Conservation (phyloP, 2,329 filamentous ascomycete genomes). For the Fusarium napiforme region DNA sequence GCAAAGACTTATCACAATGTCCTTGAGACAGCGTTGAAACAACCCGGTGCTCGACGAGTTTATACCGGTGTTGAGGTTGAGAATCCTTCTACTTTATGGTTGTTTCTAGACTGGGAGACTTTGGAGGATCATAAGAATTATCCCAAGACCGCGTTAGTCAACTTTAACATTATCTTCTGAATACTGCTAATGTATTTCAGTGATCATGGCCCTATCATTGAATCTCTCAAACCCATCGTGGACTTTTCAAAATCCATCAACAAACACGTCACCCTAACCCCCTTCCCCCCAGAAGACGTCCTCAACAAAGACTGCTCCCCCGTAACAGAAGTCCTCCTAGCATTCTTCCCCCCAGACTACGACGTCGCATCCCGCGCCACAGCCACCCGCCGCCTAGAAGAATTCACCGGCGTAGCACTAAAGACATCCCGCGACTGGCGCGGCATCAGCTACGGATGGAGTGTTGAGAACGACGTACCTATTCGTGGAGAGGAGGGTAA, state of each 20-base stretch:
- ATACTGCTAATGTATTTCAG: not conserved
- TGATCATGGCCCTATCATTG: constrained; percentile 22
- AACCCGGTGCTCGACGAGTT: constrained; percentile 38
- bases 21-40: constrained; percentile 33
- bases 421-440: constrained; percentile 37
- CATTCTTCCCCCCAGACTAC: constrained; percentile 39
- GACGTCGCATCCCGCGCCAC: constrained; percentile 30
- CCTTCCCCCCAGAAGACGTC: constrained; percentile 37
- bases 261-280: constrained; percentile 39
- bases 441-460: constrained; percentile 47
- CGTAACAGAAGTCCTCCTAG: constrained; percentile 35
- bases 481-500: constrained; percentile 44
- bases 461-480: constrained; percentile 47
- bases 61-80: constrained; percentile 43
- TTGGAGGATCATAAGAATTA: constrained; percentile 35
- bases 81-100: constrained; percentile 39
- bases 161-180: not conserved
- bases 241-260: constrained; percentile 29
- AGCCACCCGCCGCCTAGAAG: constrained; percentile 26
- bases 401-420: constrained; percentile 30
- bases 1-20: constrained; percentile 29
- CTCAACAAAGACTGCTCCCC: constrained; percentile 36
- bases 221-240: constrained; percentile 31
- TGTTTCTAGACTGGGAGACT: constrained; percentile 44
- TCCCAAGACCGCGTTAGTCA: constrained; percentile 16